Conservation (phyloP, 2,329 filamentous ascomycete species). For the Sclerotinia spermophila region DNA sequence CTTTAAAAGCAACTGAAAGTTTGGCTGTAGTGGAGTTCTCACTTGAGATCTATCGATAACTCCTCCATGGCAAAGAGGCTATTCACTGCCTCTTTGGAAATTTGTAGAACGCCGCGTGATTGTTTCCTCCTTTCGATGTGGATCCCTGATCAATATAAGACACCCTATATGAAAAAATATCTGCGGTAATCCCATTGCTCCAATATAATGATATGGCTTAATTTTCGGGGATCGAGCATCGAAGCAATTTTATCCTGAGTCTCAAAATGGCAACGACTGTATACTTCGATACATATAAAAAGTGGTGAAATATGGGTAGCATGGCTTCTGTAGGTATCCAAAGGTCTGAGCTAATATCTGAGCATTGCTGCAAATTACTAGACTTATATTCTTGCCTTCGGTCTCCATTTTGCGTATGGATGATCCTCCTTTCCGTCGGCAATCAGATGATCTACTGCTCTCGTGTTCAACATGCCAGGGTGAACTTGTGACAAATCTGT, state of each 20-base stretch:
- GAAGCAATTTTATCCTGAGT: background rate
- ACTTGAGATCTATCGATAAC: too few relatives aligned
- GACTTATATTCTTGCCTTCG: conserved; percentile 33
- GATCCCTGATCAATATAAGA: too few relatives aligned
- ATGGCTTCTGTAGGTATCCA: background rate
- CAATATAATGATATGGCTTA: background rate
- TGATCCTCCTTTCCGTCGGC: conserved; percentile 42
- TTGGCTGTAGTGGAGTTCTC: too few relatives aligned
- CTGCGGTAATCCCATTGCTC: background rate
- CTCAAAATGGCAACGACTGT: background rate
- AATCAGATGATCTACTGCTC: conserved; percentile 47
- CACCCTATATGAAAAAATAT: background rate
- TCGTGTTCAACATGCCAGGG: conserved; percentile 57
- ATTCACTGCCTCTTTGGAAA: too few relatives aligned
- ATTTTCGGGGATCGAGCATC: background rate
- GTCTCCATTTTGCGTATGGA: conserved; percentile 43
- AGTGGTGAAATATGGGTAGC: background rate
- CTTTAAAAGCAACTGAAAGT: too few relatives aligned
- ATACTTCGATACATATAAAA: background rate
- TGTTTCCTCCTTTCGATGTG: too few relatives aligned
- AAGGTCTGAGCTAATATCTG: background rate
- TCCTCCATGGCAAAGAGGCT: too few relatives aligned
- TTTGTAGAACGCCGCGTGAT: too few relatives aligned
- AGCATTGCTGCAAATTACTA: background rate
- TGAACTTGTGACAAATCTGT: conserved; percentile 58